Percentiles rank a stretch among this genome's conserved stretches.
phyloP scores from a whole-genome alignment of 2,329 filamentous ascomycete genomes.

The Diaporthe longicolla region DNA sequence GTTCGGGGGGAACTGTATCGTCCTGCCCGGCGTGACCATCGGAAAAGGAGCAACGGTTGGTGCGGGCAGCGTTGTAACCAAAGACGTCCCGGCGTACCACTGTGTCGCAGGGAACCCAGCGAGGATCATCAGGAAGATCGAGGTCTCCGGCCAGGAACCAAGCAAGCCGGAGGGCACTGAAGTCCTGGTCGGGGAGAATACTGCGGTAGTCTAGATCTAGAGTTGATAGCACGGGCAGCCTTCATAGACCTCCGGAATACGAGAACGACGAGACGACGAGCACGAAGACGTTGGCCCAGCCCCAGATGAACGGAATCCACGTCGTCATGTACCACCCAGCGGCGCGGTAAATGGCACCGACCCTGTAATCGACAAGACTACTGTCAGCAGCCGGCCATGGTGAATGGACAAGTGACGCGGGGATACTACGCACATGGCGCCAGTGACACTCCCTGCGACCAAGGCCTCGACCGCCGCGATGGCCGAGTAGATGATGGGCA shows the following conservation, averaged over 20 bases:
- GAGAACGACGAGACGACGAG: slow-evolving; percentile 91
- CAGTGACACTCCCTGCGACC: slow-evolving; percentile 85
- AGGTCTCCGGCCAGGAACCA: slow-evolving; percentile 47
- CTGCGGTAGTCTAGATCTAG: slow-evolving; percentile 21
- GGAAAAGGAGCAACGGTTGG: slow-evolving; percentile 82
- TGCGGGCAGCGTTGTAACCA: slow-evolving; percentile 87
- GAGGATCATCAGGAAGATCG: slow-evolving; percentile 64
- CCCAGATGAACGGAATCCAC: slow-evolving; percentile 94
- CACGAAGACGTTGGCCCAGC: slow-evolving; percentile 84
- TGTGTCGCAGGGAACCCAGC: slow-evolving; percentile 79
- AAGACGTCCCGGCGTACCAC: slow-evolving; percentile 75
- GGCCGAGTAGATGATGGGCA: slow-evolving; percentile 78
- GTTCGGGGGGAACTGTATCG: slow-evolving; percentile 79
- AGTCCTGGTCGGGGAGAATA: slow-evolving; percentile 38
- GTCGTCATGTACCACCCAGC: slow-evolving; percentile 94
- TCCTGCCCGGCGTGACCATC: slow-evolving; percentile 84
- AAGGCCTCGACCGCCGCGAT: slow-evolving; percentile 83
- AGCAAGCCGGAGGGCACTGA: not conserved
- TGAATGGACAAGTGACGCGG: not conserved
- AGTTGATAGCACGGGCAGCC: not conserved
- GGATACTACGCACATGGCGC: slow-evolving; percentile 75
- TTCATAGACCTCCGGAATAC: slow-evolving; percentile 88
- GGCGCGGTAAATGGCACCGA: slow-evolving; percentile 84
- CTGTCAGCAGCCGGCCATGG: slow-evolving; percentile 2
- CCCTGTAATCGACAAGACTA: slow-evolving; percentile 59